Evolutionary conservation across 352 stramenopile species (phyloP).

Genomic region (Pythium phragmitis): DNA sequence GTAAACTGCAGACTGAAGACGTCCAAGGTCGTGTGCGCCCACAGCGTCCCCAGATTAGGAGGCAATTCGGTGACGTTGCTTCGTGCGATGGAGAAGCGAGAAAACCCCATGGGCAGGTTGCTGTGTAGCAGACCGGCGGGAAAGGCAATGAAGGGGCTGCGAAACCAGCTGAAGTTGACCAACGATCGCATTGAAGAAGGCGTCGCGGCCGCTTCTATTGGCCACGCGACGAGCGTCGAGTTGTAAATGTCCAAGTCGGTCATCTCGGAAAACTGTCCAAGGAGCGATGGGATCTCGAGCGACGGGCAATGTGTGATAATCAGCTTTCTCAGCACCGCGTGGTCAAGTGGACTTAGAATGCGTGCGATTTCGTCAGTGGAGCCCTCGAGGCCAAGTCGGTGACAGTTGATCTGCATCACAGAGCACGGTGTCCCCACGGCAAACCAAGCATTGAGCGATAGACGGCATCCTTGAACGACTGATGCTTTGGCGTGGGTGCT

Average conservation of each 20-base stretch:
- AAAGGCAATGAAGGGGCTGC: slow-evolving; percentile 4
- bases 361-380: slow-evolving; percentile 5
- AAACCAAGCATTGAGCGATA: slow-evolving; percentile 11
- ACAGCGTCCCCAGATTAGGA: slow-evolving; percentile 13
- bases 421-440: slow-evolving; percentile 9
- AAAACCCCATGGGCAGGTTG: slow-evolving; percentile 12
- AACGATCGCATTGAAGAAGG: slow-evolving; percentile 10
- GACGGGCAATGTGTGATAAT: slow-evolving; percentile 25
- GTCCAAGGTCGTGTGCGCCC: slow-evolving; percentile 8
- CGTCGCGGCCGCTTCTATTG: slow-evolving; percentile 14
- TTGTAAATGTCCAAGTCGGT: slow-evolving; percentile 24
- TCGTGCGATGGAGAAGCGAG: slow-evolving; percentile 15
- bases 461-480: slow-evolving; percentile 7
- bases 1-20: slow-evolving; percentile 23
- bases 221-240: slow-evolving; percentile 17
- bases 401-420: slow-evolving; percentile 28
- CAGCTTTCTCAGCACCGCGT: slow-evolving; percentile 12
- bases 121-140: slow-evolving; percentile 8
- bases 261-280: slow-evolving; percentile 14
- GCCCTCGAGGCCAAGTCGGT: slow-evolving; percentile 1
- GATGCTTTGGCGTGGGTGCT: neutral
- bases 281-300: slow-evolving; percentile 14
- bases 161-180: slow-evolving; percentile 17
- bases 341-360: slow-evolving; percentile 7
- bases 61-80: slow-evolving; percentile 22